Base-by-base conservation (phyloP, 805 yeast species). In the Lipomyces orientalis region DNA sequence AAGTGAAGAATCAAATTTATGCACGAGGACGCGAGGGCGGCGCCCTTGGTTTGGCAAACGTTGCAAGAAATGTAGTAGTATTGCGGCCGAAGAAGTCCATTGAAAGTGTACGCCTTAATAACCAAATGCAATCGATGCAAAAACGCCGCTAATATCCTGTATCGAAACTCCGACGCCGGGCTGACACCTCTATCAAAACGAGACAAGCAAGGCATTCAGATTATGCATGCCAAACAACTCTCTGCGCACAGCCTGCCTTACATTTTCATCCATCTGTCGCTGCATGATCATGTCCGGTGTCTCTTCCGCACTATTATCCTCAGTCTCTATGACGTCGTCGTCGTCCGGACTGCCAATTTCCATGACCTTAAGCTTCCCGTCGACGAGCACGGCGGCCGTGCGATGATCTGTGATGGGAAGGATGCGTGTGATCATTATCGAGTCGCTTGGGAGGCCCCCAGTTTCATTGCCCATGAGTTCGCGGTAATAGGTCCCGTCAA, bases 201-300 rank as follows among this genome's bases (percentile, higher is more conserved):
- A 65, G n/a, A 61, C 60, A 22, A 68, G 58, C 29, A 68, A 22
- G 12, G 71, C 58, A 43, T 65, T 68, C 54, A 68, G 57, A 31
- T 60, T 65, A 25, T 51, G 51, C 68, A 68, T 62, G 25, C 72
- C 72, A 43, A 49, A 61, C 43, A 69, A n/a, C 33, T 69, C 72
- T 35, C 64, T 33, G n/a, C 68, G 62, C 19, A 69, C 63, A 4
- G 64, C 68, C 22, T 61, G 58, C 10, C 68, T 33, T 16, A 67
- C 54, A 29, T 60, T 46, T 31, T 58, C 61, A 35, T 69, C 60
- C 65, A 61, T 58, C 33, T 58, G 60, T 39, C 51, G 16, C 35
- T 56, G 35, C 34, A 51, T 58, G 8, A 12, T 31, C 25, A 37
- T 63, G 10, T 66, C 60, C 33, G 54, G n/a, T 22, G 57, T 43